phyloP scores from a whole-genome alignment of 352 stramenopile genomes.

The Pythium grandisporangium region DNA sequence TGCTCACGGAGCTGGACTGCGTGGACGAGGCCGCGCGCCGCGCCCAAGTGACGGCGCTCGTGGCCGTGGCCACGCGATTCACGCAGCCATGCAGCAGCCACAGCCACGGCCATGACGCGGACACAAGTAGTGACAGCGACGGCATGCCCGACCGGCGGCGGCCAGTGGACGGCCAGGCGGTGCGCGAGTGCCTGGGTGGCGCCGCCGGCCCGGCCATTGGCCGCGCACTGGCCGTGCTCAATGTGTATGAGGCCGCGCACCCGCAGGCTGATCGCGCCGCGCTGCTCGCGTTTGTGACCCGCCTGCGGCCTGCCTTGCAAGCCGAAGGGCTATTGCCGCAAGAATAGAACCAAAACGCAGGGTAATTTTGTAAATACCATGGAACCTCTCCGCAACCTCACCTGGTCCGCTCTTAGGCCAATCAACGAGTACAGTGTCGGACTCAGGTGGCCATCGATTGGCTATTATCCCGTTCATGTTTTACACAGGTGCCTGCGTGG shows the following conservation, averaged over 20 bases:
- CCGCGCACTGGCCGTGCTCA: constrained; percentile 36
- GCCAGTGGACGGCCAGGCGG: constrained; percentile 37
- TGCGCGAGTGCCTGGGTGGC: constrained; percentile 27
- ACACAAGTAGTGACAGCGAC: no score
- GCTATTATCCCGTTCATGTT: no score
- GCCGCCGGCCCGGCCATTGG: constrained; percentile 25
- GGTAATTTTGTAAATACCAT: no score
- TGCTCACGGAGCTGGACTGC: constrained; percentile 21
- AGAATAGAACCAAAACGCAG: no score
- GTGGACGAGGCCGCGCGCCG: constrained; percentile 9
- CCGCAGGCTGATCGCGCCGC: constrained; percentile 8
- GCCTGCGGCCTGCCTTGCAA: constrained; percentile 11
- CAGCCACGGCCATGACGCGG: no score
- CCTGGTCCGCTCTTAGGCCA: no score
- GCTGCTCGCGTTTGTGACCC: constrained; percentile 11
- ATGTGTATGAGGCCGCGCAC: constrained; percentile 46
- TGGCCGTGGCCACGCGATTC: constrained; percentile 26
- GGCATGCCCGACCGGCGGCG: constrained; percentile 8
- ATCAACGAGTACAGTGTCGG: no score
- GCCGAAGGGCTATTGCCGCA: not conserved
- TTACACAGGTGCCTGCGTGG: no score
- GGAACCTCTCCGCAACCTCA: no score
- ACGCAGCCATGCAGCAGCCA: no score
- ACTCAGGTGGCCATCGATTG: no score
- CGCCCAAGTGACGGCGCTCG: constrained; percentile 16